A percentile compares a stretch with the other conserved stretches of the same genome.
These are phyloP conservation scores for Flaveria floridana DNA, from an alignment of 140 eudicot species.

Conservation along the genomic window DNA sequence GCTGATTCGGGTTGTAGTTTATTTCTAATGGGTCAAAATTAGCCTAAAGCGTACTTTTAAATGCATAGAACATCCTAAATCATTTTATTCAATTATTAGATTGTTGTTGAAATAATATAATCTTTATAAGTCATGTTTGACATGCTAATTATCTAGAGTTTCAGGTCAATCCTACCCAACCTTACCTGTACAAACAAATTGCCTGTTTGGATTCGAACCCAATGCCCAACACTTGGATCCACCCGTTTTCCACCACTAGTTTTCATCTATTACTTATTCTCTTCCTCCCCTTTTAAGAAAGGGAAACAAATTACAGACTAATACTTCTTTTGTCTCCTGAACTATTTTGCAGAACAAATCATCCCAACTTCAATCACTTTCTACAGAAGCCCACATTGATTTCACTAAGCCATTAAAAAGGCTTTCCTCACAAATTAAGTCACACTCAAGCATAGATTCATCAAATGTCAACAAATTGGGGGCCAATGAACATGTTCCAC, in stretches of 20 bases:
- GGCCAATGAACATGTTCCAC: conserved; percentile 32
- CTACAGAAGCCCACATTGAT: conserved; percentile 55
- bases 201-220: no score
- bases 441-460: conserved; percentile 41
- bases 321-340: conserved; percentile 9
- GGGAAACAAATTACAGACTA: not conserved
- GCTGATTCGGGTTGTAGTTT: not conserved
- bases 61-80: not conserved
- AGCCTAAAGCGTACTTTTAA: not conserved
- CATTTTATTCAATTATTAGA: not conserved
- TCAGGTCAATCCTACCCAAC: not conserved
- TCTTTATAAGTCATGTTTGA: no score
- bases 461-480: conserved; percentile 32
- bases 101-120: no score
- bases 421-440: conserved; percentile 36
- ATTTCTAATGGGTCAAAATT: not conserved
- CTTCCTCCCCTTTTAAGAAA: not conserved
- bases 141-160: not conserved
- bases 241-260: not conserved
- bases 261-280: conserved; percentile 6
- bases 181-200: no score
- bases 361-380: conserved; percentile 49
- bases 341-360: conserved; percentile 73
- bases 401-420: conserved; percentile 66
- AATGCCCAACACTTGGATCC: no score